Base-by-base conservation (phyloP, 1,284 basidiomycete species). In the Ustilago crameri region DNA sequence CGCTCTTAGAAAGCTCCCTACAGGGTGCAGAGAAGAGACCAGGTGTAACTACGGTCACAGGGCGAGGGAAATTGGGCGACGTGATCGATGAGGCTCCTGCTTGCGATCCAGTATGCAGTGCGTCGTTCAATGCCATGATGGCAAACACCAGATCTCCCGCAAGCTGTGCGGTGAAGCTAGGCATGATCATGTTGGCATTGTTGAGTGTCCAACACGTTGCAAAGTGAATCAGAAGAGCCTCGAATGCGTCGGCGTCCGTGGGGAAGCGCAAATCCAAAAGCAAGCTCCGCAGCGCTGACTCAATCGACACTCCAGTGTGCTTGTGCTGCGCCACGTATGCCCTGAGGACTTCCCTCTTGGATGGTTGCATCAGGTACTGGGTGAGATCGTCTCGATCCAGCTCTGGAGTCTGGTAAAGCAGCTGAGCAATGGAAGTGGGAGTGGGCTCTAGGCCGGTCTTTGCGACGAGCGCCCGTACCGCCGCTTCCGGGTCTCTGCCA, bases 301-400 rank as follows among this genome's bases (percentile, higher is more conserved):
- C 94, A 69, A 98, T 89, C 63, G 91, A 87, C 42, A 96, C 86
- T 2, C 91, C 90, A 0, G 87, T 85, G 78, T 96, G 91, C 17
- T 91, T 89, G 84, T 98, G 96, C 58, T 88, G 89, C 76, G 93
- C 92, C 52, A 98, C 86, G 83, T 91, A 99, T 9, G 90, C 88
- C 75, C 90, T 90, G 53, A 97, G 85, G 24, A 93, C 88, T 26
- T 87, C 85, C 75, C 90, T 90, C 55, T 91, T 90, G 32, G 89
- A 86, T 69, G 88, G 87, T 14, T 66, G 66, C 0, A 90, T 88
- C 4, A 99, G 87, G 82, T 93, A 94, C 51, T 90, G 87, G 37
- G 94, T 93, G 35, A 98, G 86, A 51, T 89, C 88, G n/a, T 88
- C 87, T 63, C 91, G 88, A 85, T 97, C 92, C 51, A 98, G 85